Conservation (phyloP, 2,329 filamentous ascomycete genomes). For the Gaeumannomyces sp. region DNA sequence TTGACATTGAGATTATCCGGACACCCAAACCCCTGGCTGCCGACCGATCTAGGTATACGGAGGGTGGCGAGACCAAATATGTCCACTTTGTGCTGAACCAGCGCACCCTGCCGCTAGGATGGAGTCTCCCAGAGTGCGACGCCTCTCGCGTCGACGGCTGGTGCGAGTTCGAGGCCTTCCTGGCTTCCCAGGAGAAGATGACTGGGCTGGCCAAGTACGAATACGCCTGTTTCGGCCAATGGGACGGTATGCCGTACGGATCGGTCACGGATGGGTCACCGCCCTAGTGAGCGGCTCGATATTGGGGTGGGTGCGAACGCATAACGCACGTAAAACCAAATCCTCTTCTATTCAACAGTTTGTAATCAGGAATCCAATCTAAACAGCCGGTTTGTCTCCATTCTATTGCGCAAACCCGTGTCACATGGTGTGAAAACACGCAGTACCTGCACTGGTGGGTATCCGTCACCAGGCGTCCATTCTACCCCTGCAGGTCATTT, state of each 20-base stretch:
- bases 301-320: too few relatives aligned
- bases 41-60: conserved; percentile 46
- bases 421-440: too few relatives aligned
- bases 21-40: conserved; percentile 57
- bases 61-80: conserved; percentile 56
- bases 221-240: conserved; percentile 60
- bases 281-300: background rate
- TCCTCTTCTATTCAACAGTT: too few relatives aligned
- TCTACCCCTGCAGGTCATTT: too few relatives aligned
- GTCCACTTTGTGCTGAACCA: conserved; percentile 72
- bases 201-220: conserved; percentile 54
- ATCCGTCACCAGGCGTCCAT: too few relatives aligned
- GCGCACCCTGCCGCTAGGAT: conserved; percentile 62
- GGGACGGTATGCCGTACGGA: conserved; percentile 40
- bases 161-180: conserved; percentile 66
- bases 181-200: conserved; percentile 55
- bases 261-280: conserved; percentile 44
- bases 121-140: conserved; percentile 60
- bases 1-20: conserved; percentile 69
- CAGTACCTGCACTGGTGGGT: too few relatives aligned
- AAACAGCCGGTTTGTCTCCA: too few relatives aligned
- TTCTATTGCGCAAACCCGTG: too few relatives aligned
- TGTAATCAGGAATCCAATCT: too few relatives aligned
- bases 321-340: too few relatives aligned
- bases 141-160: conserved; percentile 61